These are phyloP conservation scores for Colletotrichum sp. DNA, from an alignment of 2,329 filamentous ascomycete genomes.

Conservation along the genomic window DNA sequence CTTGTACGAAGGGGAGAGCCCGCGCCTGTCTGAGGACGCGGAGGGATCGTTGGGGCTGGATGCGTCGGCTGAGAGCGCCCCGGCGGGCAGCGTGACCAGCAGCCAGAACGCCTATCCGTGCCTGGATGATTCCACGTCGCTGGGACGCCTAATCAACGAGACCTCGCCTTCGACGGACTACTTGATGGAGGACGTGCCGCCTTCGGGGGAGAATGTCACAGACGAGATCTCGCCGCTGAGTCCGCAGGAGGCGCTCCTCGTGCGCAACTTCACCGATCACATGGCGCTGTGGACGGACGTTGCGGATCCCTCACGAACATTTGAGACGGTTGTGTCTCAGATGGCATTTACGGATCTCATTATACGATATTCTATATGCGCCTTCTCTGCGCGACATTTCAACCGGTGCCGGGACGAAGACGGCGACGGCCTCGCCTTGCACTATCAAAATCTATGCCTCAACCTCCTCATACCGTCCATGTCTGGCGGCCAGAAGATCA, in stretches of 20 bases:
- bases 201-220: fast-evolving
- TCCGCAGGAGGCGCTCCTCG: not conserved
- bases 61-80: not conserved
- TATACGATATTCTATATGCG: not conserved
- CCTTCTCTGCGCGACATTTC: not conserved
- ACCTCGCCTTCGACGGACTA: not conserved
- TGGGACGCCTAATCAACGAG: not conserved
- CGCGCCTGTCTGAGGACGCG: not conserved
- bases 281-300: not conserved
- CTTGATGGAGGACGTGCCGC: not conserved
- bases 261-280: not conserved
- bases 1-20: not conserved
- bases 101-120: not conserved
- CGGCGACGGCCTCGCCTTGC: not conserved
- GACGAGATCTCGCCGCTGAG: not conserved
- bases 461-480: not conserved
- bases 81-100: not conserved
- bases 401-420: not conserved
- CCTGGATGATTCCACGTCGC: not conserved
- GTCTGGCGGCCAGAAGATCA: not conserved
- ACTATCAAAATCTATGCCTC: not conserved
- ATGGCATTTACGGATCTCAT: not conserved
- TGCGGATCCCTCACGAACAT: not conserved
- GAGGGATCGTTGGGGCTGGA: not conserved
- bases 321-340: not conserved